Conservation (phyloP, 495 filamentous ascomycete species). For the Aspergillus campestris region DNA sequence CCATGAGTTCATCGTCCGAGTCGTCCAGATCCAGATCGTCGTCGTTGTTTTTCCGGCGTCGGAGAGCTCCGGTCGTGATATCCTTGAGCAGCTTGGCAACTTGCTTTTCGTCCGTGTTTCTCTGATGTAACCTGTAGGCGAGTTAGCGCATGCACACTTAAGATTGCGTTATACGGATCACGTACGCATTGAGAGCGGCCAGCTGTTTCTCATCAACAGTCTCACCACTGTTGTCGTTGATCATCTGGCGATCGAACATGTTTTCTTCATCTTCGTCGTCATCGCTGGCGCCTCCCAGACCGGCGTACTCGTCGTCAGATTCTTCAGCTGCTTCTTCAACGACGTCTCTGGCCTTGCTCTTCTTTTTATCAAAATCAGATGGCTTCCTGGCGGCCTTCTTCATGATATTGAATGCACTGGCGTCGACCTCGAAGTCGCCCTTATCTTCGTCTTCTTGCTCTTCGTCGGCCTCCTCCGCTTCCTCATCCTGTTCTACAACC, state of each 20-base stretch:
- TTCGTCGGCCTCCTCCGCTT: no score
- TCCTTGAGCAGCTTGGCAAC: slow-evolving; percentile 87
- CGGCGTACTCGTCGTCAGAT: slow-evolving; percentile 97
- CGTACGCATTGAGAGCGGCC: slow-evolving; percentile 84
- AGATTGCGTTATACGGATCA: slow-evolving; percentile 9
- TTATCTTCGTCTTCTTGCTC: no score
- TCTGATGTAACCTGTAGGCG: slow-evolving; percentile 27
- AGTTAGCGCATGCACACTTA: slow-evolving; percentile 10
- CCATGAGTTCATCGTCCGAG: slow-evolving; percentile 73
- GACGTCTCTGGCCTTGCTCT: slow-evolving; percentile 79
- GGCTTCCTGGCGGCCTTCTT: slow-evolving; percentile 57
- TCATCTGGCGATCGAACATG: slow-evolving; percentile 63
- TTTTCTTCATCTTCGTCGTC: slow-evolving; percentile 73
- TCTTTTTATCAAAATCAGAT: slow-evolving; percentile 67
- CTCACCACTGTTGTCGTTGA: slow-evolving; percentile 82
- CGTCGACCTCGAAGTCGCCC: slow-evolving; percentile 34
- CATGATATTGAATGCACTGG: slow-evolving; percentile 67
- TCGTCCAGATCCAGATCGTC: slow-evolving; percentile 76
- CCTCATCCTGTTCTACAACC: slow-evolving; percentile 30
- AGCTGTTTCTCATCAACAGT: slow-evolving; percentile 68
- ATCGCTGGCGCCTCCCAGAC: slow-evolving; percentile 81
- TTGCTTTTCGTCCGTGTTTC: slow-evolving; percentile 57
- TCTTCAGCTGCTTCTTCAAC: slow-evolving; percentile 92
- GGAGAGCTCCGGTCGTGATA: slow-evolving; percentile 75
- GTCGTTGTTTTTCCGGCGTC: slow-evolving; percentile 65